Base-by-base conservation (phyloP, 371 early-diverging fungal genomes). In the Mortierella sp. region DNA sequence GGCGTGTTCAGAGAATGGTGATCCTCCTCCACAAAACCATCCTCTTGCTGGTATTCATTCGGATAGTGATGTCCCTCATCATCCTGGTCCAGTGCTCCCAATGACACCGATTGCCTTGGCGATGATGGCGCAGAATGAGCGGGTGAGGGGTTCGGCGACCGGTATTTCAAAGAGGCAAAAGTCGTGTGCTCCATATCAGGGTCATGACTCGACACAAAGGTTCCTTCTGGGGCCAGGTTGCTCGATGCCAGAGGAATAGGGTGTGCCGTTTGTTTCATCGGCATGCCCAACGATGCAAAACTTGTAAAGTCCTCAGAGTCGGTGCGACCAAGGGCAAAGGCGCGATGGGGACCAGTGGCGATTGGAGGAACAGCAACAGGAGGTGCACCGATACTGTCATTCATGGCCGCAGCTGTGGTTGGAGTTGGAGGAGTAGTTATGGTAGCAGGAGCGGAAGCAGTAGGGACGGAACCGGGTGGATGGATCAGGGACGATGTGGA, bases 161-260 rank as follows among this genome's bases (percentile, higher is more conserved):
- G 70, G 43, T 69, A 76, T 12, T 70, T 64, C 52, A 76, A 69
- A 9, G 70, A 65, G 5, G 76, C 58, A 59, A 76, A 76, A 2
- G 66, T 58, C 0, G 76, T 69, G 23, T 76, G 70, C 16, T 61
- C 66, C 58, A 60, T 61, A 47, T 23, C 64, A 23, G 45, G 45
- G 19, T 45, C 50, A 7, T 42, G 54, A 10, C 38, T 52, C 4
- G 34, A 10, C 23, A 28, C 8, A 7, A 57, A 27, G 38, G 39
- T 24, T 6, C 48, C 23, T 9, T 48, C 21, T 9, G 38, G 18
- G 64, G 14, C n/a, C n/a, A 18, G 43, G 4, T 12, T 23, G 24
- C 24, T 23, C 49, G 8, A 21, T n/a, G 52, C 9, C 18, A 8
- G 23, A n/a, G 8, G 39, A 18, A 23, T 27, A 38, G 23, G 53